Percentiles rank a stretch among this genome's conserved stretches.
Evolutionary conservation across 306 rosid genomes (phyloP).

Genomic region (Rubus idaeus): DNA sequence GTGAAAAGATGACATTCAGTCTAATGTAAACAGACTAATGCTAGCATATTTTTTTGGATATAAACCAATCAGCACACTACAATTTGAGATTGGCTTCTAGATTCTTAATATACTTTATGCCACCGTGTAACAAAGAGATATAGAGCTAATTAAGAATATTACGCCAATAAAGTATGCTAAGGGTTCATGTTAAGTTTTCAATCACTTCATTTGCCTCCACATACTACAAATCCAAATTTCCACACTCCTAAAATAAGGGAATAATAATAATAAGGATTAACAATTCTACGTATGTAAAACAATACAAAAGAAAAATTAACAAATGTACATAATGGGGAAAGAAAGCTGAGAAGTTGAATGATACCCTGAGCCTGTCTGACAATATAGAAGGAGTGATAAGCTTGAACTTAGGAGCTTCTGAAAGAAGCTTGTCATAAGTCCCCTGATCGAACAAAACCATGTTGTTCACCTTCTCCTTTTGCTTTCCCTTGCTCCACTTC

Average conservation of each 20-base stretch:
- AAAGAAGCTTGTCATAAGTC: slow-evolving; percentile 33
- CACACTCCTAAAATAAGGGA: no score
- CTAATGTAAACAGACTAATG: not conserved
- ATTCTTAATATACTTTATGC: no score
- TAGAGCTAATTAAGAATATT: not conserved
- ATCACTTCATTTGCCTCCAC: no score
- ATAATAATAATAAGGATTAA: not conserved
- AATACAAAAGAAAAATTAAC: not conserved
- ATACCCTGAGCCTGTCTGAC: slow-evolving; percentile 37
- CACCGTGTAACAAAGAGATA: not conserved
- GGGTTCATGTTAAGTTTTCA: no score
- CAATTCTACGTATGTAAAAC: not conserved
- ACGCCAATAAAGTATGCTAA: not conserved
- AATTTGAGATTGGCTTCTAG: not conserved
- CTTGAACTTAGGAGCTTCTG: slow-evolving; percentile 33
- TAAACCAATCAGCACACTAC: not conserved
- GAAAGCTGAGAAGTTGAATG: not conserved
- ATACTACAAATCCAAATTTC: no score
- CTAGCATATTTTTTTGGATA: no score
- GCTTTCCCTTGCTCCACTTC: slow-evolving; percentile 42
- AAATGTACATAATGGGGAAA: not conserved
- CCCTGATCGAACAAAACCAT: slow-evolving; percentile 36
- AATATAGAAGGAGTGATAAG: slow-evolving; percentile 35
- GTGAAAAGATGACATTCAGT: not conserved
- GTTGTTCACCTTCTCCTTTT: slow-evolving; percentile 40